phyloP scores from a whole-genome alignment of 2,329 filamentous ascomycete genomes.

The Fusarium subtropicale region DNA sequence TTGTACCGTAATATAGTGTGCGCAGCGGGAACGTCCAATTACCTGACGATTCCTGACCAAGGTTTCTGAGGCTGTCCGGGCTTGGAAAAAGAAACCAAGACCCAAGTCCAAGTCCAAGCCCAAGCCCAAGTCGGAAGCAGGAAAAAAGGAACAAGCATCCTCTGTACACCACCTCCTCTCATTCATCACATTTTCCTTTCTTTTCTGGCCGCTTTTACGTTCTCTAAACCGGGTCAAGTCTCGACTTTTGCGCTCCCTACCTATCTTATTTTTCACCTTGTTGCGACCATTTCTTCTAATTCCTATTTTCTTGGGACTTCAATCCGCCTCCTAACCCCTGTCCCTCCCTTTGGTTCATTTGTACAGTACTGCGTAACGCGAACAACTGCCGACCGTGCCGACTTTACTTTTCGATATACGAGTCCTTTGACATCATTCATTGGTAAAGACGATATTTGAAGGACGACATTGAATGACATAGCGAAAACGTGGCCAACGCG shows the following conservation, averaged over 20 bases:
- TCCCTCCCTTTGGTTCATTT: slow-evolving; percentile 42
- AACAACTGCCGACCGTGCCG: slow-evolving; percentile 45
- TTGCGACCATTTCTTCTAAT: slow-evolving; percentile 28
- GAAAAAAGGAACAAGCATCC: slow-evolving; percentile 43
- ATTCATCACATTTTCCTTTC: slow-evolving; percentile 40
- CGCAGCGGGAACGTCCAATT: slow-evolving; percentile 24
- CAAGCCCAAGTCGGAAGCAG: slow-evolving; percentile 34
- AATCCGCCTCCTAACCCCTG: slow-evolving; percentile 27
- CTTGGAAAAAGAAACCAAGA: slow-evolving; percentile 28
- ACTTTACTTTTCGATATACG: slow-evolving; percentile 36
- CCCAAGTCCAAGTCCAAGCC: slow-evolving; percentile 19
- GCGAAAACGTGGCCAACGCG: slow-evolving; percentile 19
- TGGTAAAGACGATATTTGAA: slow-evolving; percentile 6
- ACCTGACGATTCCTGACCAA: slow-evolving; percentile 34
- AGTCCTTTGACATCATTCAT: slow-evolving; percentile 29
- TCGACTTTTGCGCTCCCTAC: slow-evolving; percentile 26
- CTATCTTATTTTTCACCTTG: slow-evolving; percentile 24
- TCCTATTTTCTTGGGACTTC: slow-evolving; percentile 26
- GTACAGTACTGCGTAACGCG: slow-evolving; percentile 42
- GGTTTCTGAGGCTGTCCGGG: slow-evolving; percentile 26
- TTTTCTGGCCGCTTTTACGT: slow-evolving; percentile 34
- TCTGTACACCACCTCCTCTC: slow-evolving; percentile 29
- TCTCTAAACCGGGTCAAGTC: slow-evolving; percentile 27
- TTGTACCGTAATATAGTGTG: slow-evolving; percentile 1
- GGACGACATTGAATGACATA: slow-evolving; percentile 17